phyloP scores from a whole-genome alignment of 192 early-diverging fungal species.

The Coemansia asiatica region DNA sequence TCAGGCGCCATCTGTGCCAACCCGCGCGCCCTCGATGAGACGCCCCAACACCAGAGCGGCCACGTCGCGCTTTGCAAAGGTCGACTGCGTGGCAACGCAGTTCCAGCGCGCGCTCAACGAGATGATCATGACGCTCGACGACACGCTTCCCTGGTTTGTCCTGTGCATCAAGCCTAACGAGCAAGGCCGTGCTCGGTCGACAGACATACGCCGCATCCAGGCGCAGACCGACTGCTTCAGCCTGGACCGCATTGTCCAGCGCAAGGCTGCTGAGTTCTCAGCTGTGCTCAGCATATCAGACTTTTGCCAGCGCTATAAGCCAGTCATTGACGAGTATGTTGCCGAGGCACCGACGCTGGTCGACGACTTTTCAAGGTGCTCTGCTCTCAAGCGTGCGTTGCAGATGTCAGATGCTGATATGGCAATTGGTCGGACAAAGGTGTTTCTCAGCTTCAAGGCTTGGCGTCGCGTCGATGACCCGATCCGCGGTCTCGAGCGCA shows the following conservation, averaged over 20 bases:
- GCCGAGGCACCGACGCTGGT: conserved; percentile 15
- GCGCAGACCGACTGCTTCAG: conserved; percentile 35
- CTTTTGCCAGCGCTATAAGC: conserved; percentile 52
- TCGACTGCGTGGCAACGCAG: conserved; percentile 65
- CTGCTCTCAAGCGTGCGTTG: conserved; percentile 46
- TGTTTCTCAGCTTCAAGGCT: conserved; percentile 72
- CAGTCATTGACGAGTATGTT: conserved; percentile 50
- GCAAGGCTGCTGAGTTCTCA: conserved; percentile 48
- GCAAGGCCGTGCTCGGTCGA: conserved; percentile 27
- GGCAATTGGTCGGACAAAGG: conserved; percentile 58
- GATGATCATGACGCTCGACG: conserved; percentile 66
- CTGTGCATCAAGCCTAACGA: conserved; percentile 64
- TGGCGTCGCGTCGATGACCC: conserved; percentile 85
- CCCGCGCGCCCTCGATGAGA: conserved; percentile 61
- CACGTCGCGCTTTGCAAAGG: conserved; percentile 55
- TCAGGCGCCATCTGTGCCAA: conserved; percentile 71
- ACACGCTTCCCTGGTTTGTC: conserved; percentile 76
- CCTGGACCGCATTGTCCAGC: conserved; percentile 35
- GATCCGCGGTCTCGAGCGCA: conserved; percentile 62
- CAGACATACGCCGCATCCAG: conserved; percentile 50
- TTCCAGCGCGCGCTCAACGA: conserved; percentile 70
- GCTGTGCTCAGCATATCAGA: conserved; percentile 40
- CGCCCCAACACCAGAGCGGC: conserved; percentile 64
- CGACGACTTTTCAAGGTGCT: conserved; percentile 26
- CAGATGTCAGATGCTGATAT: conserved; percentile 55